Conservation (phyloP, 495 filamentous ascomycete genomes). For the Penicillium canescens region DNA sequence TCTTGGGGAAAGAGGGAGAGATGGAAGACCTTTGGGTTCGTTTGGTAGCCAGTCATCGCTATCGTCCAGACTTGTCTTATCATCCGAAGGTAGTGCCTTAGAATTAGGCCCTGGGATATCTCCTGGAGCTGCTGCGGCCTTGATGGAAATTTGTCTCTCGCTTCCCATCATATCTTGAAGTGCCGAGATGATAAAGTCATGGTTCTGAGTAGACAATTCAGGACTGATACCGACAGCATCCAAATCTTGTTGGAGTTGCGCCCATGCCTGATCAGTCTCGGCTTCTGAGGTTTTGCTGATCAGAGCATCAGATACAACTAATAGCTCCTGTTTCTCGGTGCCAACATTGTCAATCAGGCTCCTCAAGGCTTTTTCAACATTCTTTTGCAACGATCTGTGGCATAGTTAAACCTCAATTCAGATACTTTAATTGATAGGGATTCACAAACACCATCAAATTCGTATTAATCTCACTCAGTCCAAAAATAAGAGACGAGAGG, state of each 20-base stretch:
- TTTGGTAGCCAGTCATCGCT: background rate
- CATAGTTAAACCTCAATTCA: background rate
- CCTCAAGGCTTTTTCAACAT: constrained; percentile 9
- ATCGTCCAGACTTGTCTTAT: background rate
- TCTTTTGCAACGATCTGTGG: constrained; percentile 16
- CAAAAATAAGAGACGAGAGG: constrained; percentile 14
- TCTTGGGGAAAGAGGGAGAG: background rate
- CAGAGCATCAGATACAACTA: constrained; percentile 4
- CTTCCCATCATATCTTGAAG: constrained; percentile 3
- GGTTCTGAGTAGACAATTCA: constrained; percentile 11
- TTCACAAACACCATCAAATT: constrained; percentile 23
- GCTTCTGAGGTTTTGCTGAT: background rate
- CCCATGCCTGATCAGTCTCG: constrained; percentile 12
- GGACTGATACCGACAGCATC: constrained; percentile 8
- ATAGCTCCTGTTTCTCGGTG: constrained; percentile 2
- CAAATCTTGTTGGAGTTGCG: constrained; percentile 11
- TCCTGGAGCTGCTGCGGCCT: background rate
- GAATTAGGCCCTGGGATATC: background rate
- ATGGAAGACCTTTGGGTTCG: background rate
- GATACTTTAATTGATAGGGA: background rate
- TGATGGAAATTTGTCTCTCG: constrained; percentile 4
- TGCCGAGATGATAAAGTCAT: constrained; percentile 11
- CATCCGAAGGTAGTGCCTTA: background rate
- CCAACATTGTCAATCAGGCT: constrained; percentile 10
- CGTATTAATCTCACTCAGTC: constrained; percentile 16